Percentiles rank a stretch among this genome's conserved stretches.
phyloP scores from a whole-genome alignment of 495 filamentous ascomycete species.

The Lasiosphaeris hirsuta region DNA sequence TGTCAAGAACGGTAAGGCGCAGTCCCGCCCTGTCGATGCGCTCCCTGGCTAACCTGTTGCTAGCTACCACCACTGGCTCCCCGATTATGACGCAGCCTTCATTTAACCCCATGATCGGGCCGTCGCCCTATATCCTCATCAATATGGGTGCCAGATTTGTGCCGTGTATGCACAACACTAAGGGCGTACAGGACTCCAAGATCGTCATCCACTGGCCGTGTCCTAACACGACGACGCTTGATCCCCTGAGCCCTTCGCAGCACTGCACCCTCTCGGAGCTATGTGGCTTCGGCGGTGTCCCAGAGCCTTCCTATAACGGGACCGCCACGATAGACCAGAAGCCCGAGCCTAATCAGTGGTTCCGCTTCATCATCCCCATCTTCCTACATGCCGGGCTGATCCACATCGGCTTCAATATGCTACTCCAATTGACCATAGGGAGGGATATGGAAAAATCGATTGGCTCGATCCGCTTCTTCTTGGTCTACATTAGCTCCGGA shows the following conservation, averaged over 20 bases:
- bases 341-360: conserved; percentile 88
- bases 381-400: conserved; percentile 92
- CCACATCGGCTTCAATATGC: conserved; percentile 92
- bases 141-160: conserved; percentile 94
- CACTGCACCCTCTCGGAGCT: conserved; percentile 70
- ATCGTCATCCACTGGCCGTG: conserved; percentile 59
- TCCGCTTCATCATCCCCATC: conserved; percentile 89
- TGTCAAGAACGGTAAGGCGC: conserved; percentile 67
- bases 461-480: conserved; percentile 75
- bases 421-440: conserved; percentile 83
- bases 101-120: conserved; percentile 97
- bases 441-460: conserved; percentile 87
- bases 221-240: conserved; percentile 64
- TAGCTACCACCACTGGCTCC: conserved; percentile 58
- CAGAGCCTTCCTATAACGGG: conserved; percentile 55
- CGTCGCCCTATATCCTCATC: conserved; percentile 83
- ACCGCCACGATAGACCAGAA: conserved; percentile 30
- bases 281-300: conserved; percentile 76
- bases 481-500: conserved; percentile 85
- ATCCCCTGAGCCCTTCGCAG: conserved; percentile 39
- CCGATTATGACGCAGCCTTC: conserved; percentile 81
- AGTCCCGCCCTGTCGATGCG: background rate
- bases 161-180: conserved; percentile 87
- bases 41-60: conserved; percentile 36
- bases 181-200: conserved; percentile 55